Base-by-base conservation (phyloP, 2,329 filamentous ascomycete genomes). In the Metarhizium humberi region DNA sequence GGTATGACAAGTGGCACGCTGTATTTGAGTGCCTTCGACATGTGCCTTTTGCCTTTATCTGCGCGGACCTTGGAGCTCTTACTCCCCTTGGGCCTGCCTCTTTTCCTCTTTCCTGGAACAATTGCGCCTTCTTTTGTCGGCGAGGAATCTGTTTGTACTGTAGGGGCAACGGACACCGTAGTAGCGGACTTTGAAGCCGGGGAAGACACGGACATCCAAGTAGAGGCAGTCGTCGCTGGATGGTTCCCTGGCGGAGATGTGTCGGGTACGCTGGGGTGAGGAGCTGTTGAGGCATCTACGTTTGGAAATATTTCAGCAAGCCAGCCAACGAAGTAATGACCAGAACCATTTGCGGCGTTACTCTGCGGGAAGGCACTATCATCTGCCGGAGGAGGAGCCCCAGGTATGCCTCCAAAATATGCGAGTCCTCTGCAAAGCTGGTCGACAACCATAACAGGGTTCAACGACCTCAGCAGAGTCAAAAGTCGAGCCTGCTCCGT, bases 321-420 rank as follows among this genome's bases (percentile, higher is more conserved):
- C 82, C 82, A 86, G 20, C 79, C 78, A 34, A 86, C 74, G 56
- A 86, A 81, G 11, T 81, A 68, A 20, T 76, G 75, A 1, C 82
- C 83, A 1, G 77, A 70, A 3, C 82, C 82, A 63, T 84, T 84
- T 13, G 73, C 73, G 50, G 76, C 73, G 10, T 74, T 76, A 60
- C 82, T 85, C 30, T 74, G 70, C 2, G 82, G 82, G 53, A 85
- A 85, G 2, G 67, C 38, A 34, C 6, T 69, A 59, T 78, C 72
- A 32, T 74, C 66, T 0, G 75, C 73, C n/a, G 80, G 75, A 6
- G 78, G 75, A 7, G 78, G 77, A 4, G 76, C 77, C 32, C 76
- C 78, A 42, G 81, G 79, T 49, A 80, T 75, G 30, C 82, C 81
- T 7, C 83, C 82, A 66, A 85, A 86, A 60, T 82, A 85, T n/a